These are phyloP conservation scores for Garcia nutans DNA, from an alignment of 345 rosid genomes.

Conservation along the genomic window DNA sequence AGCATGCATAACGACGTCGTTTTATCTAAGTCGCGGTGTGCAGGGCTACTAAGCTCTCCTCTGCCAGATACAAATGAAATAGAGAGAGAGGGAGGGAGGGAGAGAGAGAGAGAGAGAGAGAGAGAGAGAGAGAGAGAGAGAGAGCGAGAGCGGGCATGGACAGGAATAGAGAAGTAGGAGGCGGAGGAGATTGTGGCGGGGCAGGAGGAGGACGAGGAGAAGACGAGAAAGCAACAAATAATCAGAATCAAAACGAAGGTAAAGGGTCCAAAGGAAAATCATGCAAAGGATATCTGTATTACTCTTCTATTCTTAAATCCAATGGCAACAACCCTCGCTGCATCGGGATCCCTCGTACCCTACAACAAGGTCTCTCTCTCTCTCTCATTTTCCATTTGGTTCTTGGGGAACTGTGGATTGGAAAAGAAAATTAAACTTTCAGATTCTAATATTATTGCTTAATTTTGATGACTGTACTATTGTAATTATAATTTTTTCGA, in stretches of 20 bases:
- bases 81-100: background rate
- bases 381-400: background rate
- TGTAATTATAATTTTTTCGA: background rate
- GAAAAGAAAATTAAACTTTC: background rate
- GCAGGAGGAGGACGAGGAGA: conserved; percentile 14
- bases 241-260: background rate
- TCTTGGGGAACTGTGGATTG: background rate
- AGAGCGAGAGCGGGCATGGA: conserved; percentile 9
- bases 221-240: conserved; percentile 1
- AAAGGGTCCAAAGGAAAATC: conserved; percentile 47
- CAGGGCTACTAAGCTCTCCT: background rate
- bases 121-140: background rate
- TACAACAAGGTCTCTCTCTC: conserved; percentile 26
- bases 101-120: background rate
- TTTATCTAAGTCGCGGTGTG: background rate
- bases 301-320: conserved; percentile 59
- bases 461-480: too few relatives aligned
- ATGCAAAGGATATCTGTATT: conserved; percentile 60
- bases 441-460: background rate
- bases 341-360: conserved; percentile 64
- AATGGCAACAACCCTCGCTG: conserved; percentile 59
- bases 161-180: background rate
- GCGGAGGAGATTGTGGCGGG: conserved; percentile 5
- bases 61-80: background rate
- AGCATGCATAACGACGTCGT: background rate